Base-by-base conservation (phyloP, 2,329 filamentous ascomycete genomes). In the Talaromyces sp. region DNA sequence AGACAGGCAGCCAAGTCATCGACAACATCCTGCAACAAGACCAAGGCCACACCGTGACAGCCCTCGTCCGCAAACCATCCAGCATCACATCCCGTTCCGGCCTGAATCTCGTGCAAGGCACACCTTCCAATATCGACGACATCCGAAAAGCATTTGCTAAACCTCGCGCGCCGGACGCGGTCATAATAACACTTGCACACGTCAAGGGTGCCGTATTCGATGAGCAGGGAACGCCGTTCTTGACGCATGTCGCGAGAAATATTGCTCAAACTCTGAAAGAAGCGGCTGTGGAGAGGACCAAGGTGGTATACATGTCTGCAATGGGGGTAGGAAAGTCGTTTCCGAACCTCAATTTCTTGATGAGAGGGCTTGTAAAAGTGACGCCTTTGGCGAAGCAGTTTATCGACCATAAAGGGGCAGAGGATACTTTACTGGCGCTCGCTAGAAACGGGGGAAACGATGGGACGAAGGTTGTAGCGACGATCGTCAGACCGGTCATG, bases 251-350 rank as follows among this genome's bases (percentile, higher is more conserved):
- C 19, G 61, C 52, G 8, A 19, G 43, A 8, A 65, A 65, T 13
- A 59, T 62, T n/a, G 22, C 47, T 9, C 52, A 59, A 22, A 10
- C 17, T 3, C 17, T 64, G 43, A 11, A 33, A 27, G 27, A 64
- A 11, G 59, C 37, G 7, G 22, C 27, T 1, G 19, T 25, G 22
- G 54, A 57, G 19, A 43, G 25, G 37, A 58, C 22, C 25, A 66
- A 59, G 25, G 50, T 66, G 3, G 33, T 62, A 50, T 66, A 66
- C 45, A 58, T 66, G 64, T 66, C 58, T 19, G 64, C 64, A 3
- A 52, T 62, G 19, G 64, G 60, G 1, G 45, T 59, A 15, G 59
- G 59, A 1, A 33, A 52, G 17, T 66, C 64, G 5, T 62, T 62
- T 45, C 33, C 60, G 5, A 50, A 49, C 9, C 60, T 66, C 25